A percentile compares a stretch with the other conserved stretches of the same genome.
These are phyloP conservation scores for Marasmius tenuissimus DNA, from an alignment of 1,284 basidiomycete genomes.

Conservation along the genomic window DNA sequence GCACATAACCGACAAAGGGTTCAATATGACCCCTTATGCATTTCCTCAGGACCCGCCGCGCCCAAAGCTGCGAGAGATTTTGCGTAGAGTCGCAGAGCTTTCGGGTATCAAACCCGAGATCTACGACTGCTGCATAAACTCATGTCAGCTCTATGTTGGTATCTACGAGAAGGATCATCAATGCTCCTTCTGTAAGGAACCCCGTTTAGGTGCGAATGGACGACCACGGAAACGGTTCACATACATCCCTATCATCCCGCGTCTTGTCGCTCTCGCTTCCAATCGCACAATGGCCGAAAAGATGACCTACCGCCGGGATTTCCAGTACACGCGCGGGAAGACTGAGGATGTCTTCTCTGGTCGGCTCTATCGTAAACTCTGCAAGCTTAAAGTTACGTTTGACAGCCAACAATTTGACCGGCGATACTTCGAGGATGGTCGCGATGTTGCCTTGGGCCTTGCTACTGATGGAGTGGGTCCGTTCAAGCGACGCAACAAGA, in stretches of 20 bases:
- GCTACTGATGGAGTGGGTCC: slow-evolving; percentile 27
- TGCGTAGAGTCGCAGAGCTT: slow-evolving; percentile 9
- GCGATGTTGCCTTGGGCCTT: slow-evolving; percentile 24
- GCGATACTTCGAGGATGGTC: slow-evolving; percentile 22
- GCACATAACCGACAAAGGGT: slow-evolving; percentile 20
- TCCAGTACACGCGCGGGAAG: background rate
- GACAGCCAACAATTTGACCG: slow-evolving; percentile 3
- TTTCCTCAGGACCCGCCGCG: slow-evolving; percentile 15
- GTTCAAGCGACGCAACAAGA: slow-evolving; percentile 34
- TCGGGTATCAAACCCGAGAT: background rate
- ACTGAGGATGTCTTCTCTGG: background rate
- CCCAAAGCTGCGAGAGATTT: slow-evolving; percentile 12
- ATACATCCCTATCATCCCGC: background rate
- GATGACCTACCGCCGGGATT: background rate
- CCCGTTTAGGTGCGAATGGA: slow-evolving; percentile 21
- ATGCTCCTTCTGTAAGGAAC: slow-evolving; percentile 27
- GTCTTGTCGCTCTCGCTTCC: background rate
- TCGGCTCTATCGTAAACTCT: background rate
- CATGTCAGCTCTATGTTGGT: slow-evolving; percentile 27
- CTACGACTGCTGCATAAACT: background rate
- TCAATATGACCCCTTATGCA: slow-evolving; percentile 17
- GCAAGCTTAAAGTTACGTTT: background rate
- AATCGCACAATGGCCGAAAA: background rate
- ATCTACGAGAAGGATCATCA: slow-evolving; percentile 20
- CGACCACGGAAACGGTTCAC: slow-evolving; percentile 22